Conservation (phyloP, 1,284 basidiomycete species). For the Marasmius sp. region DNA sequence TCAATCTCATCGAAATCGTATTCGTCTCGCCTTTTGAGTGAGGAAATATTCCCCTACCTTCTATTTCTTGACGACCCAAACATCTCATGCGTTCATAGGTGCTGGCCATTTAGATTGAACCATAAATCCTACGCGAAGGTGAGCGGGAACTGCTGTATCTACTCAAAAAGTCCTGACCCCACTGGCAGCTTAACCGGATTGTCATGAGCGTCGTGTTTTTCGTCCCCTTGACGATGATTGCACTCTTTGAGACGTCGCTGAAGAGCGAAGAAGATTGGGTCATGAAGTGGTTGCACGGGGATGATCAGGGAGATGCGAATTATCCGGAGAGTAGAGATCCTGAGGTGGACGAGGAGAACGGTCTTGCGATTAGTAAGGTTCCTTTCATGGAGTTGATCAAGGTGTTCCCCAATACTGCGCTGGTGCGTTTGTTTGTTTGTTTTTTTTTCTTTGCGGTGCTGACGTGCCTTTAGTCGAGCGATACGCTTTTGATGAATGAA, state of each 20-base stretch:
- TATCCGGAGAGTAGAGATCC: constrained; percentile 58
- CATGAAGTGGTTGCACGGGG: constrained; percentile 62
- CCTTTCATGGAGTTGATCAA: constrained; percentile 76
- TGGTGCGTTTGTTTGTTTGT: constrained; percentile 55
- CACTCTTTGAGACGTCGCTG: constrained; percentile 71
- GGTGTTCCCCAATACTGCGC: constrained; percentile 73
- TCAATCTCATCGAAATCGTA: constrained; percentile 85
- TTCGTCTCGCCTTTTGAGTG: constrained; percentile 86
- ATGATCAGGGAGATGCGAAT: constrained; percentile 70
- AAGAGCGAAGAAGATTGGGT: constrained; percentile 60
- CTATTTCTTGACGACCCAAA: not conserved
- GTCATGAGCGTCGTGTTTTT: constrained; percentile 83
- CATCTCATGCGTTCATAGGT: constrained; percentile 30
- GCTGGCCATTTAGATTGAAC: constrained; percentile 33
- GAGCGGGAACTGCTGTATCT: constrained; percentile 12
- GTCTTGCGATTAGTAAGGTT: constrained; percentile 69
- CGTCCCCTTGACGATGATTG: constrained; percentile 73
- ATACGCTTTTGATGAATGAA: constrained; percentile 9
- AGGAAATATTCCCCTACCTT: constrained; percentile 25
- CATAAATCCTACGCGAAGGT: constrained; percentile 58
- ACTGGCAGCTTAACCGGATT: constrained; percentile 61
- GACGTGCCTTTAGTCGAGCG: constrained; percentile 5
- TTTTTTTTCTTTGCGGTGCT: not conserved
- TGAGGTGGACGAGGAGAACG: constrained; percentile 59
- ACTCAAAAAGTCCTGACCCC: too few relatives aligned